phyloP scores from a whole-genome alignment of 345 rosid species.

The Ricinus communis region DNA sequence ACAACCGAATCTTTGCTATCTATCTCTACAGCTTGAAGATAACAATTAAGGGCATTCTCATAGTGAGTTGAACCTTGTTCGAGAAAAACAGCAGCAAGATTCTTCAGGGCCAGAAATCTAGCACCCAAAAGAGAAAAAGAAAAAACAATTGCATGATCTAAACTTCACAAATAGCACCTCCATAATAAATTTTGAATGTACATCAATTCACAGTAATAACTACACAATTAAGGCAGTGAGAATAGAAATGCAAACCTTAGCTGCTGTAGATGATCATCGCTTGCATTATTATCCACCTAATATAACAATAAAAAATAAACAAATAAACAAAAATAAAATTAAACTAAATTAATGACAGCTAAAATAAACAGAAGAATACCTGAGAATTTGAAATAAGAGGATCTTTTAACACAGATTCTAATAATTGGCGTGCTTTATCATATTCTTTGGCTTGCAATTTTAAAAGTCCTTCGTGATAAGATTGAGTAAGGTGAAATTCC shows the following conservation, averaged over 20 bases:
- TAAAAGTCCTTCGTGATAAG: slow-evolving; percentile 86
- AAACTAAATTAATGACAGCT: background rate
- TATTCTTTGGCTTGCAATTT: slow-evolving; percentile 88
- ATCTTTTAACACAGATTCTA: slow-evolving; percentile 80
- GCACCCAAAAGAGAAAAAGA: background rate
- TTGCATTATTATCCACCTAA: slow-evolving; percentile 65
- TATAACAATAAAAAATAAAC: slow-evolving; percentile 4
- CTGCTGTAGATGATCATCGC: slow-evolving; percentile 78
- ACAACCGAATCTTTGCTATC: slow-evolving; percentile 94
- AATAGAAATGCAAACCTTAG: slow-evolving; percentile 57
- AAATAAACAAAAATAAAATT: background rate
- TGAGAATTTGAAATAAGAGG: slow-evolving; percentile 72
- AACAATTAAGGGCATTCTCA: slow-evolving; percentile 83
- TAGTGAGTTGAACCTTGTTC: slow-evolving; percentile 80
- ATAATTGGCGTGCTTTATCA: slow-evolving; percentile 67
- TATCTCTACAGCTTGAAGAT: slow-evolving; percentile 97
- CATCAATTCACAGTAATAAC: background rate
- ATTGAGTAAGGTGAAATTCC: slow-evolving; percentile 94
- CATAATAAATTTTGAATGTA: too few relatives aligned
- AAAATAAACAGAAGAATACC: slow-evolving; percentile 31
- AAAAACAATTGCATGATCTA: background rate
- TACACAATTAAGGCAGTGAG: background rate
- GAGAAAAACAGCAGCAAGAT: slow-evolving; percentile 86
- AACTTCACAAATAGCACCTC: background rate
- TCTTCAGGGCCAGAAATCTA: slow-evolving; percentile 94